A percentile compares a stretch with the other conserved stretches of the same genome.
These are phyloP conservation scores for Hibiscus tridactylites DNA, from an alignment of 345 rosid species.

Conservation along the genomic window DNA sequence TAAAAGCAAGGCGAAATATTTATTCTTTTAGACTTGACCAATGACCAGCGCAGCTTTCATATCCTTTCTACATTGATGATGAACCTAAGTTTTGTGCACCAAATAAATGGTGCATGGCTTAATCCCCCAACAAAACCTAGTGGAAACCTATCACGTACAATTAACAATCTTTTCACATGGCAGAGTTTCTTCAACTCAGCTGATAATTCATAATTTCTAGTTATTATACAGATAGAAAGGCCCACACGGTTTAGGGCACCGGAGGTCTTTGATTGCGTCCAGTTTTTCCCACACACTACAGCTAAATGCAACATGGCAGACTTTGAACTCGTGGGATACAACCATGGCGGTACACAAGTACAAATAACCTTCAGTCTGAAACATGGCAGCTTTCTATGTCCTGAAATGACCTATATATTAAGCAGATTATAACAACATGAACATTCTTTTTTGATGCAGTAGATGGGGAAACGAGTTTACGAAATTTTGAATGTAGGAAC, in stretches of 20 bases:
- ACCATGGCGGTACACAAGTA: neutral
- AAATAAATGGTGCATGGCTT: conserved; percentile 17
- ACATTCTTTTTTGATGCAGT: neutral
- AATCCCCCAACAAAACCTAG: neutral
- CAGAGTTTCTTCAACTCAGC: neutral
- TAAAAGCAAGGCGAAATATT: neutral
- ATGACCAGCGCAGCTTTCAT: neutral
- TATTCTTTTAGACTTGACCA: conserved; percentile 13
- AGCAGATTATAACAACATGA: neutral
- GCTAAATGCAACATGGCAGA: neutral
- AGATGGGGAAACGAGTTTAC: neutral
- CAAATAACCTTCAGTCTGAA: neutral
- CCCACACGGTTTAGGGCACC: conserved; percentile 9
- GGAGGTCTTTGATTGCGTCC: neutral
- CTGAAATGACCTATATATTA: too few species aligned
- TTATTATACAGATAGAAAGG: neutral
- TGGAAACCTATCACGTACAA: conserved; percentile 1
- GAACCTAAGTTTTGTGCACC: conserved; percentile 20
- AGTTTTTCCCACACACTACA: neutral
- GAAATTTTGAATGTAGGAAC: neutral
- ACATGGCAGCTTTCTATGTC: neutral
- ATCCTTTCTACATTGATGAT: conserved; percentile 8
- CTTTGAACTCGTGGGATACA: too few species aligned
- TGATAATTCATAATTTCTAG: neutral
- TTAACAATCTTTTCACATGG: neutral